Evolutionary conservation across 2,329 filamentous ascomycete species (phyloP).

Genomic region (Ambrosiella beaveri): DNA sequence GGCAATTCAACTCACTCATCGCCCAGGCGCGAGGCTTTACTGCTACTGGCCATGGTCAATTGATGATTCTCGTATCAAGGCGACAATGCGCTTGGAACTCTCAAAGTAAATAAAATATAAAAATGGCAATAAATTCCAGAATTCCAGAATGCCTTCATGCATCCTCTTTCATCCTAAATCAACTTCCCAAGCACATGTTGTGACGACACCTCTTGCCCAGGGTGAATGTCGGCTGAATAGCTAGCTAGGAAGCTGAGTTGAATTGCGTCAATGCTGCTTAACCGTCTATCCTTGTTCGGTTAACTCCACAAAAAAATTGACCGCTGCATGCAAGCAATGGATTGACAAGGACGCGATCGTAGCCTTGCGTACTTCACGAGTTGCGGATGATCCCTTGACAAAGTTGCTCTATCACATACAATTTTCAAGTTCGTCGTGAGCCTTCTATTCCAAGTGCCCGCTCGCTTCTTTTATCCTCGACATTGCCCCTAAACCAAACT

Average conservation of each 20-base stretch:
- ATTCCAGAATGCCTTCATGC: not conserved
- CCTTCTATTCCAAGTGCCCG: no score
- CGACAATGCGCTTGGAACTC: not conserved
- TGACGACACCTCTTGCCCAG: slow-evolving; percentile 1
- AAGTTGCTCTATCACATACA: no score
- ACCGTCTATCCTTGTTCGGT: not conserved
- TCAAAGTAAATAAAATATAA: not conserved
- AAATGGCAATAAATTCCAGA: not conserved
- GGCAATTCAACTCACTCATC: slow-evolving; percentile 34
- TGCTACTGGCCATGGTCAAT: slow-evolving; percentile 37
- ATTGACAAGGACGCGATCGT: not conserved
- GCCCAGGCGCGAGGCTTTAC: slow-evolving; percentile 42
- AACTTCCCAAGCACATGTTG: not conserved
- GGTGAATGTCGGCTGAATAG: slow-evolving; percentile 4
- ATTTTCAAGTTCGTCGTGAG: not conserved
- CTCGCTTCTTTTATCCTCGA: no score
- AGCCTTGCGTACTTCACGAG: slow-evolving; percentile 8
- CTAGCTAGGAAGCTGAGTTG: not conserved
- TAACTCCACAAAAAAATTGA: slow-evolving; percentile 9
- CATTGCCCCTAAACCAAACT: no score
- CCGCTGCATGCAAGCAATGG: not conserved
- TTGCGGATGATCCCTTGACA: no score
- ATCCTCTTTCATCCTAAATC: not conserved
- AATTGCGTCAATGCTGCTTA: not conserved
- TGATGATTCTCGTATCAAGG: not conserved